Evolutionary conservation across 2,329 filamentous ascomycete genomes (phyloP).

Genomic region (Proliferodiscus dingleyae): DNA sequence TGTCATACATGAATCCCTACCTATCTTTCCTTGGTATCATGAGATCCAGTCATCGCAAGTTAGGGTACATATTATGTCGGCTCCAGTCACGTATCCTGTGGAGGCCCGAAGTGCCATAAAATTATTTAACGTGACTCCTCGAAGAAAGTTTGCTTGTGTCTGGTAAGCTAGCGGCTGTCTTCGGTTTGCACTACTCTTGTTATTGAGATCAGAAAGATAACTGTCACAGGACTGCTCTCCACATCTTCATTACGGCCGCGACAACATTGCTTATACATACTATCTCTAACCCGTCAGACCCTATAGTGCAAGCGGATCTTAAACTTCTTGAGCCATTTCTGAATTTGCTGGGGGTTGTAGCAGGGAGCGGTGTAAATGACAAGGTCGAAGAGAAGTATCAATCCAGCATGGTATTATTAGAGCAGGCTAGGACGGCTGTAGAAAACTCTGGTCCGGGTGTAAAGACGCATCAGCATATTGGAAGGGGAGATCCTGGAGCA

Average conservation of each 20-base stretch:
- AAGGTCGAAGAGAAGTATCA: conserved; percentile 13
- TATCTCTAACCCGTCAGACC: conserved; percentile 11
- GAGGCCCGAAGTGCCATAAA: conserved; percentile 18
- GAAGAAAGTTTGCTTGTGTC: conserved; percentile 17
- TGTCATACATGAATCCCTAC: conserved; percentile 10
- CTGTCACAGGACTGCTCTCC: conserved; percentile 15
- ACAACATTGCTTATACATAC: conserved; percentile 13
- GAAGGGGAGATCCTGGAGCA: not conserved
- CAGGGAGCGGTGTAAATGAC: conserved; percentile 6
- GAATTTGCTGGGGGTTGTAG: conserved; percentile 10
- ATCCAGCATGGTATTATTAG: conserved; percentile 9
- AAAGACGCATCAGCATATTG: not conserved
- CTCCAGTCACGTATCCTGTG: not conserved
- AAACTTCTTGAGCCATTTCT: conserved; percentile 17
- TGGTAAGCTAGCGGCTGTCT: conserved; percentile 14
- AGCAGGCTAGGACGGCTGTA: conserved; percentile 12
- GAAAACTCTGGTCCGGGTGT: conserved; percentile 1
- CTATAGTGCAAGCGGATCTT: conserved; percentile 10
- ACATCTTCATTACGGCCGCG: conserved; percentile 21
- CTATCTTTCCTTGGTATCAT: not conserved
- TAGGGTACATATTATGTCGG: too few species aligned
- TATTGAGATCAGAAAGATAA: not conserved
- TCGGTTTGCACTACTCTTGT: conserved; percentile 10
- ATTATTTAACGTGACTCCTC: conserved; percentile 14
- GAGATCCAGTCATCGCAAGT: not conserved